Base-by-base conservation (phyloP, 108 stramenopile species). In the Epithemia pelagica region DNA sequence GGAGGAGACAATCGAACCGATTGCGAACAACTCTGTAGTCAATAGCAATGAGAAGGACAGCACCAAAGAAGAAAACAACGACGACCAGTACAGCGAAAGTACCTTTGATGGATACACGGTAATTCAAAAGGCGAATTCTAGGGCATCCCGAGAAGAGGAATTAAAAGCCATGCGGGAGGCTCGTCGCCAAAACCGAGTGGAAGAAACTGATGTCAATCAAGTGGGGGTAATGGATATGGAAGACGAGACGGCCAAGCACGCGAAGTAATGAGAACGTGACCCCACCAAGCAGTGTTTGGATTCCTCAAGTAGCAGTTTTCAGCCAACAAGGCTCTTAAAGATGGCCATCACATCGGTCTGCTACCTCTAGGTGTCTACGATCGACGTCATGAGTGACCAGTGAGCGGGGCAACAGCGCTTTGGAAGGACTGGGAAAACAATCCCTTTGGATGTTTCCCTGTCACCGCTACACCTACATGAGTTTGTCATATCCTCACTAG, bases 51-150 rank as follows among this genome's bases (percentile, higher is more conserved):
- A 31, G 37, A 2, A 25, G 23, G 58, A 31, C 15, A 22, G 24
- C 19, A 58, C 28, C 56, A 57, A 67, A 56, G 55, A 54, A 22
- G 23, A 32, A 23, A 46, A 46, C 37, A 46, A 46, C 37, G 53
- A 26, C 21, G 15, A 19, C 0, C 23, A 30, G 24, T 77, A 82
- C 52, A 62, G 59, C 60, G 90, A 89, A 74, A 84, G 73, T 28
- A 86, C 87, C 8, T 86, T 64, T 61, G 91, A 92, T 69, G 91
- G 91, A 2, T 92, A 92, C 67, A 80, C 84, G 64, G 83, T 60
- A 19, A 89, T 92, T 53, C 70, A 74, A 58, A 51, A 68, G 32
- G 84, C 88, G 0, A 92, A 89, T 62, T 59, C 74, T 26, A 37
- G 84, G 22, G 25, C 52, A 3, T 77, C 74, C 0, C 71, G 85